Evolutionary conservation across 371 early-diverging fungal species (phyloP), one percentile per base, ranked within the genome.

Genomic region (Circinella minor): DNA sequence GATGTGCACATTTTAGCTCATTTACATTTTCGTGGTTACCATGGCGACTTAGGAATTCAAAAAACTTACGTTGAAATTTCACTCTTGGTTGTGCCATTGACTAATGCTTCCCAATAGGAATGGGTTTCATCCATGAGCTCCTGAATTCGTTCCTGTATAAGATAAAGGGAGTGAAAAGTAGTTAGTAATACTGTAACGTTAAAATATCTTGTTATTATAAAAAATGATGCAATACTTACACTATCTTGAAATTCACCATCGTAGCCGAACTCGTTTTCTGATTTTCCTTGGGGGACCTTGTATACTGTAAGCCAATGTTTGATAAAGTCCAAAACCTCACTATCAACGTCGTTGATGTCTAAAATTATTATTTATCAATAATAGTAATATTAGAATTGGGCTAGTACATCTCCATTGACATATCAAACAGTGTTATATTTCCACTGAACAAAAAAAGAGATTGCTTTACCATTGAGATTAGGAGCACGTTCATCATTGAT

Each of bases 401-500:
- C 27, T 27, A 27, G 27, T 27, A 27, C 27, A 27, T 27, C 1
- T 27, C 27, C 2, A 2, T 27, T 27, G 27, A 27, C 27, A 0
- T 27, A 27, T 27, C 27, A 27, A 27, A 27, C 27, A n/a, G n/a
- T 27, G 27, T 27, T 27, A 27, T 27, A 27, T 27, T 27, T 27
- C 27, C 27, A 27, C 27, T 27, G 27, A 27, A 27, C 27, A 27
- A 27, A 27, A 27, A 27, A 27, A 27, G 27, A 27, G 2, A 27
- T 27, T 27, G 27, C 27, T 27, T 27, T 80, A 84, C 84, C 84
- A 81, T 96, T 95, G 62, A 97, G 81, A 79, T 94, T 92, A 74
- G 86, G 65, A 10, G 96, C 97, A 62, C 93, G 81, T 20, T 93
- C 92, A 81, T 99, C 99, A 71, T 91, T 93, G 74, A 93, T 84